phyloP scores from a whole-genome alignment of 306 rosid genomes.

The Lupinus albus region DNA sequence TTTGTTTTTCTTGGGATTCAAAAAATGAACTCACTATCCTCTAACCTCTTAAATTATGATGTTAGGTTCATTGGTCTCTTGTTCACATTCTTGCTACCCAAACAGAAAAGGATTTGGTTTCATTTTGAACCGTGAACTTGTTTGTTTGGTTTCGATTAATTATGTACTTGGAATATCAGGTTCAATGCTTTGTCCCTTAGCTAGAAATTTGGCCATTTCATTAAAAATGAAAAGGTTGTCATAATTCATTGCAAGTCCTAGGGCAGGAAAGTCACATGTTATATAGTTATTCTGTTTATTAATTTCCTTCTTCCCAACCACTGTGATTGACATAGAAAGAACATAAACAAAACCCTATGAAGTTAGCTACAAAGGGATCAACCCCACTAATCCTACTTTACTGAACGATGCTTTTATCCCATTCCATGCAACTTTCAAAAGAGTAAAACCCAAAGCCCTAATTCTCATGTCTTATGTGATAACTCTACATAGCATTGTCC shows the following conservation, averaged over 20 bases:
- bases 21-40: conserved; percentile 44
- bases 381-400: conserved; percentile 48
- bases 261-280: conserved; percentile 31
- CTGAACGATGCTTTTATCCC: conserved; percentile 51
- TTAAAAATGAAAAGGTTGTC: conserved; percentile 1
- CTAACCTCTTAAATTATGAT: conserved; percentile 31
- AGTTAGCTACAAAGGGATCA: conserved; percentile 53
- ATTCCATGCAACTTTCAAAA: conserved; percentile 46
- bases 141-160: conserved; percentile 35
- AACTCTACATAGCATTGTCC: conserved; percentile 50
- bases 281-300: conserved; percentile 15
- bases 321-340: conserved; percentile 55
- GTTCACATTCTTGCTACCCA: conserved; percentile 47
- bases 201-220: background rate
- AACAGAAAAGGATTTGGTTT: background rate
- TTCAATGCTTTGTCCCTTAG: conserved; percentile 21
- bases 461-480: conserved; percentile 68
- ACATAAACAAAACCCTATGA: conserved; percentile 58
- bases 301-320: conserved; percentile 32
- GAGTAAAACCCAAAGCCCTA: conserved; percentile 54
- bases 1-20: conserved; percentile 85
- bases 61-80: conserved; percentile 32
- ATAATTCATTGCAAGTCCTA: conserved; percentile 18
- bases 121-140: conserved; percentile 35
- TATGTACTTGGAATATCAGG: conserved; percentile 6